Conservation (phyloP, 176 grass and related monocot species). For the Puya raimondii region DNA sequence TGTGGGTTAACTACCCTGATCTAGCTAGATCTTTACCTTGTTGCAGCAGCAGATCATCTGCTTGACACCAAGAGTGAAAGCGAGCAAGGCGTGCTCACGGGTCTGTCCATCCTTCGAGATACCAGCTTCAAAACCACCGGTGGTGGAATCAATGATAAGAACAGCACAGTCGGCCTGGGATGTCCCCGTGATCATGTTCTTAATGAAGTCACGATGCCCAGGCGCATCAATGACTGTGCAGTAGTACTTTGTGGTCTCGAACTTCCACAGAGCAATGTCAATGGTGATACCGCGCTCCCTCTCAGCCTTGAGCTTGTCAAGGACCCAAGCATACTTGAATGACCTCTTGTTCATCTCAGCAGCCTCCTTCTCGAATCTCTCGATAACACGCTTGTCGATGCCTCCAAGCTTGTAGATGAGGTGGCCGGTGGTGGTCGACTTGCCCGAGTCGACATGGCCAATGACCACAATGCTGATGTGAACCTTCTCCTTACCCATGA, state of each 20-base stretch:
- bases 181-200: conserved; percentile 86
- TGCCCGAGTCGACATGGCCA: conserved; percentile 74
- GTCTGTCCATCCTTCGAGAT: conserved; percentile 81
- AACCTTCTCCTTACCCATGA: conserved; percentile 80
- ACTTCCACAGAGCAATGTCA: conserved; percentile 76
- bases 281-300: conserved; percentile 75
- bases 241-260: conserved; percentile 70
- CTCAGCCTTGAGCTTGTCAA: conserved; percentile 90
- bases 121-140: conserved; percentile 86
- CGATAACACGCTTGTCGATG: conserved; percentile 87
- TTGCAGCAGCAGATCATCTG: conserved; percentile 93
- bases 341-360: conserved; percentile 81
- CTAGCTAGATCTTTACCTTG: conserved; percentile 33
- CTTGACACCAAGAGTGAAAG: conserved; percentile 75
- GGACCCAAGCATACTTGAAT: conserved; percentile 82
- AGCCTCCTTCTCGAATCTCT: conserved; percentile 63
- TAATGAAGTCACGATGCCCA: conserved; percentile 78
- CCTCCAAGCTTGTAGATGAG: conserved; percentile 86
- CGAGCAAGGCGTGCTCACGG: conserved; percentile 71
- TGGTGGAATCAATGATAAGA: conserved; percentile 77
- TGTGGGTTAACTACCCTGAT: too few relatives aligned
- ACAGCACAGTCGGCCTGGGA: conserved; percentile 81
- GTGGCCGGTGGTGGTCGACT: conserved; percentile 79
- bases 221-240: conserved; percentile 80
- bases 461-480: conserved; percentile 81